Evolutionary conservation across 495 filamentous ascomycete species (phyloP).

Genomic region (Immersiella caudata): DNA sequence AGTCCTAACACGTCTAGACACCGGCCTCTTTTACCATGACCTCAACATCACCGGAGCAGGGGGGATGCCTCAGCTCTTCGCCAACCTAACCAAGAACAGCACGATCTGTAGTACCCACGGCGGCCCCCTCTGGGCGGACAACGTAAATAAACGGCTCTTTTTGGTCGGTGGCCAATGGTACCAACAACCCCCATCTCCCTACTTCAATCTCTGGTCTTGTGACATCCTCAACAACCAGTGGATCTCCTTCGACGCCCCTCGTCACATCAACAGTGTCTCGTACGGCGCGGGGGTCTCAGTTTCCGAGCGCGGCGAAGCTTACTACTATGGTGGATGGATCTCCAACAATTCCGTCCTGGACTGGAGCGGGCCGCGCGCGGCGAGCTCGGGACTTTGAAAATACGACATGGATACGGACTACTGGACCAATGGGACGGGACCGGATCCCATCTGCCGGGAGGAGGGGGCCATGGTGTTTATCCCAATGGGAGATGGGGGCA

Average conservation of each 20-base stretch:
- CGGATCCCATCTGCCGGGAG: constrained; percentile 22
- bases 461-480: constrained; percentile 32
- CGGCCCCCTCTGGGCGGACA: constrained; percentile 55
- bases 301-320: constrained; percentile 31
- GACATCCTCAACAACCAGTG: constrained; percentile 51
- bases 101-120: constrained; percentile 49
- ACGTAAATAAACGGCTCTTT: constrained; percentile 57
- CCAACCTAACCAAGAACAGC: constrained; percentile 53
- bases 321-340: constrained; percentile 52
- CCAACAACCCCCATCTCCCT: constrained; percentile 36
- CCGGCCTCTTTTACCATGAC: constrained; percentile 51
- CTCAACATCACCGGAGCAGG: constrained; percentile 41
- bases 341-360: constrained; percentile 47
- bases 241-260: constrained; percentile 38
- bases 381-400: constrained; percentile 25
- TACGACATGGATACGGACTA: constrained; percentile 31
- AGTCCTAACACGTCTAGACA: constrained; percentile 38
- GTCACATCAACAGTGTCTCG: constrained; percentile 19
- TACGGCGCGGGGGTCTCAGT: constrained; percentile 33
- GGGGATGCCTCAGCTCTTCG: constrained; percentile 54
- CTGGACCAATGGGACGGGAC: constrained; percentile 26
- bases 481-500: constrained; percentile 30
- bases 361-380: constrained; percentile 36
- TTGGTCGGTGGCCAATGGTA: constrained; percentile 55
- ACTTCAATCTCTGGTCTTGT: constrained; percentile 47